These are phyloP conservation scores for Theobroma grandiflorum DNA, from an alignment of 441 rosid genomes.

Conservation along the genomic window DNA sequence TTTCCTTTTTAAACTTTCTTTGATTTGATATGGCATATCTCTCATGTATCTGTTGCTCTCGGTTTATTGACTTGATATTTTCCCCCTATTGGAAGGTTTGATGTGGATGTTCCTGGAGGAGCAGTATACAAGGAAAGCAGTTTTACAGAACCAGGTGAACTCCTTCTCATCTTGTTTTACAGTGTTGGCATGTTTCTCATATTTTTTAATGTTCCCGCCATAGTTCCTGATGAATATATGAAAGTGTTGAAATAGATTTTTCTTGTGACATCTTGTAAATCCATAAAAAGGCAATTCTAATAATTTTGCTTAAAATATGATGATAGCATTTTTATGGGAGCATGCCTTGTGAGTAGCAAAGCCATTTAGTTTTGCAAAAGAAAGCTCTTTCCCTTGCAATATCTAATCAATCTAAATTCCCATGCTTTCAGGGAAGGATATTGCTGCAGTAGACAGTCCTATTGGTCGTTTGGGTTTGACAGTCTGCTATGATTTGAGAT, in stretches of 20 bases:
- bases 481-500: slow-evolving; percentile 96
- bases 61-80: background rate
- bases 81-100: slow-evolving; percentile 62
- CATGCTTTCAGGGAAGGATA: slow-evolving; percentile 58
- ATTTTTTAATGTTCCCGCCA: background rate
- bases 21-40: background rate
- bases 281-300: background rate
- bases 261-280: background rate
- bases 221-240: background rate
- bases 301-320: background rate
- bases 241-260: background rate
- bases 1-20: background rate
- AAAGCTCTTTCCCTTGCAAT: background rate
- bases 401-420: slow-evolving; percentile 1
- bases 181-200: background rate
- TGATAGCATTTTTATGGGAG: background rate
- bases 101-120: slow-evolving; percentile 95
- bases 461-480: slow-evolving; percentile 86
- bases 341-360: background rate
- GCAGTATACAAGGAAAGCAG: slow-evolving; percentile 83
- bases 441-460: slow-evolving; percentile 86
- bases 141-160: slow-evolving; percentile 89
- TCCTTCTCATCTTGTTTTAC: background rate
- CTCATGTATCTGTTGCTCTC: background rate
- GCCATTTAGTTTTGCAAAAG: slow-evolving; percentile 16